Evolutionary conservation across 1,139 yeast species (phyloP), one percentile per base, ranked within the genome.

Genomic region (Neolecta irregularis): DNA sequence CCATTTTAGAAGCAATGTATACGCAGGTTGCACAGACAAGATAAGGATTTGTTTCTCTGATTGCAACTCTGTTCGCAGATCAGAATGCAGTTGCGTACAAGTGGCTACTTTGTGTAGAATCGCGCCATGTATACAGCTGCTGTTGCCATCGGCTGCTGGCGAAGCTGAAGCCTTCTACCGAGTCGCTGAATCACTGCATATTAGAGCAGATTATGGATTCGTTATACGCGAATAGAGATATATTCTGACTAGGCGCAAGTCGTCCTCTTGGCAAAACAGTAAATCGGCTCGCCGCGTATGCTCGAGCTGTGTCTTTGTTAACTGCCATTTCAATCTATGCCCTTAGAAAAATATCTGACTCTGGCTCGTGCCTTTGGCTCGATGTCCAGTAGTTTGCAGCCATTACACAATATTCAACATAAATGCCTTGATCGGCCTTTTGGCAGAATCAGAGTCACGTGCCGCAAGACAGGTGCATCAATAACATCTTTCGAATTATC

Each of bases 1-100:
- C 96, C 24, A 83, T 77, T 52, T 88, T 88, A 58, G 94, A 78
- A 0, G 95, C 88, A 32, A 88, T 67, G 50, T 88, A 88, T 3
- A 85, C 64, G 48, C 93, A 75, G 0, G 96, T 74, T 0, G 96
- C 74, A 5, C 81, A 75, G 44, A 85, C 56, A 36, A 83, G 58
- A 50, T 83, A 85, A 1, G 78, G 62, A 50, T 88, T 88, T 41
- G 85, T 68, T 52, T 88, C 98, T 24, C 36, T 38, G 24, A 26
- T 25, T 13, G 36, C 33, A n/a, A 29, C 41, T 24, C 36, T 35
- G 6, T 5, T 16, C 16, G 16, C 16, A 20, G n/a, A 16, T 29
- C 9, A 19, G 16, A 11, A n/a, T 9, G 44, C 75, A 70, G 17
- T 24, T 18, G 12, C n/a, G 17, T 11, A 18, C 36, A 23, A 81